Evolutionary conservation across 441 rosid species (phyloP), one percentile per base, ranked within the genome.

Genomic region (Erysimum cheiri): DNA sequence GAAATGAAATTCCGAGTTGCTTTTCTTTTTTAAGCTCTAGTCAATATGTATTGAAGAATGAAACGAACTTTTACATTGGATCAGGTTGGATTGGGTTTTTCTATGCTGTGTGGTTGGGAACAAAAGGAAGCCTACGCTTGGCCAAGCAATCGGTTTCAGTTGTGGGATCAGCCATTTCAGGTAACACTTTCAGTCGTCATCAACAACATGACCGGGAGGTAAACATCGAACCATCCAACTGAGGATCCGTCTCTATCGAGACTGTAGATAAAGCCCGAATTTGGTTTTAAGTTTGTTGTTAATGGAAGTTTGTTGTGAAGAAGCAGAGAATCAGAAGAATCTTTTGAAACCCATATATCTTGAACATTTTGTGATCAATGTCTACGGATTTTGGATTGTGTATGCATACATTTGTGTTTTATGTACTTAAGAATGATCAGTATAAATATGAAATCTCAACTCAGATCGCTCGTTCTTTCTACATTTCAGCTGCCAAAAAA

Each of bases 41-140:
- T n/a, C n/a, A n/a, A 1, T 2, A 29, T 74, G 39, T 68, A 53
- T 19, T 49, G 46, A 64, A 3, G 15, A 49, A 46, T 37, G 72
- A 11, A 49, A 41, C 29, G 59, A 26, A 36, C 22, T 79, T 56
- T 80, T 69, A 56, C 5, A 43, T 67, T 49, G 50, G 84, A 82
- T 69, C 91, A 94, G 99, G 98, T 75, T 92, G 99, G 99, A 73
- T 87, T 41, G 94, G 91, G 64, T 90, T 94, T 76, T 82, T 92
- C 74, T 88, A 86, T 77, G 75, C 72, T 52, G 74, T 85, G 53
- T 94, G 96, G 98, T 61, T 90, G 84, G 90, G 85, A 68, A 72
- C 83, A 32, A 86, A 80, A 80, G 93, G 86, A 75, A 78, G 86
- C 29, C 7, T 82, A 24, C 84, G 81, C 13, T 78, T 90, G 15